Evolutionary conservation across 179 eudicot species (phyloP).

Genomic region (Beta corolliflora): DNA sequence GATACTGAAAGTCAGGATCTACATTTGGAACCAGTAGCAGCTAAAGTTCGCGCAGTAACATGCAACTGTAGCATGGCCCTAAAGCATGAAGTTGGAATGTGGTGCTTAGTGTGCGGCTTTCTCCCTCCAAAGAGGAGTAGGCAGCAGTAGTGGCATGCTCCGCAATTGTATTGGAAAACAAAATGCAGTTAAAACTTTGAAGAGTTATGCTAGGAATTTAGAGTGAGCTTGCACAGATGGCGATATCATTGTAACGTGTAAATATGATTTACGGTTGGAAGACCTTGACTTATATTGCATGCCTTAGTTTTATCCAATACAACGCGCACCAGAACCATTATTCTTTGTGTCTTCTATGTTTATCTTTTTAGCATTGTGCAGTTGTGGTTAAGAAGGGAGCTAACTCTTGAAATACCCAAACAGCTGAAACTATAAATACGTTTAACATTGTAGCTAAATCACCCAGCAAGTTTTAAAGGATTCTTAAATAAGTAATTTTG

Average conservation of each 20-base stretch:
- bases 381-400: too few species aligned
- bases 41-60: slow-evolving; percentile 44
- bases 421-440: too few species aligned
- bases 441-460: too few species aligned
- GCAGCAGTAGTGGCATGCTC: neutral
- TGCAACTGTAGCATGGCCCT: slow-evolving; percentile 30
- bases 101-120: neutral
- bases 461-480: too few species aligned
- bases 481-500: too few species aligned
- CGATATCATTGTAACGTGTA: neutral
- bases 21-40: neutral
- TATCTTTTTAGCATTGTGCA: neutral
- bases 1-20: neutral
- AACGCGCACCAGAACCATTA: neutral
- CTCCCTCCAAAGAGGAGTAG: neutral
- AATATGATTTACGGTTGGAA: neutral
- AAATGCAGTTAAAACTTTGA: neutral
- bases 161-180: neutral
- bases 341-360: neutral
- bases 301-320: neutral
- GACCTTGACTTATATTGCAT: neutral
- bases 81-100: neutral
- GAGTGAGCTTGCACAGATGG: neutral
- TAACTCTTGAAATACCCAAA: too few species aligned
- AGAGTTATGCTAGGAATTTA: neutral